Evolutionary conservation across 1,284 basidiomycete species (phyloP).

Genomic region (Xerocomus amazonicus): DNA sequence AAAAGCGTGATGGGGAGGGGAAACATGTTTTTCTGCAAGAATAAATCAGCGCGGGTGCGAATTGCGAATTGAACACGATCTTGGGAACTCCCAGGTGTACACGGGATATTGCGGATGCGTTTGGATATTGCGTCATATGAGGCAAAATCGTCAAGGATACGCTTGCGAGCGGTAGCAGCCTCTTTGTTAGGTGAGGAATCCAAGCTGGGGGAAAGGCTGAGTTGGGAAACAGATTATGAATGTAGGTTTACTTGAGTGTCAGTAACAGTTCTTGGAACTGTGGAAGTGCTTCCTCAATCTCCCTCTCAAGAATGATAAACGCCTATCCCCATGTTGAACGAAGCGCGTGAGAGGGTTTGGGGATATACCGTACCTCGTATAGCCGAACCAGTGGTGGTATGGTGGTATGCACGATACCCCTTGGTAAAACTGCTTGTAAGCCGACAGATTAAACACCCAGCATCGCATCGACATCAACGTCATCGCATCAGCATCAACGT

Average conservation of each 20-base stretch:
- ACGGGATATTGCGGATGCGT: slow-evolving; percentile 73
- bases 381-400: slow-evolving; percentile 67
- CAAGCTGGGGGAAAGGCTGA: slow-evolving; percentile 37
- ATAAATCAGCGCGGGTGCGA: slow-evolving; percentile 70
- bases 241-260: slow-evolving; percentile 45
- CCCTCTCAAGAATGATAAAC: slow-evolving; percentile 75
- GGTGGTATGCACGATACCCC: slow-evolving; percentile 58
- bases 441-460: too few species aligned
- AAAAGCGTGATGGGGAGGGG: slow-evolving; percentile 41
- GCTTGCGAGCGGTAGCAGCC: slow-evolving; percentile 70
- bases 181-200: slow-evolving; percentile 63
- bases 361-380: slow-evolving; percentile 53
- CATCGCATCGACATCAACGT: too few species aligned
- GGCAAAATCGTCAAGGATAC: slow-evolving; percentile 77
- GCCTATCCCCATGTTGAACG: slow-evolving; percentile 38
- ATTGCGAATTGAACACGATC: slow-evolving; percentile 84
- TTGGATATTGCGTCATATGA: slow-evolving; percentile 89
- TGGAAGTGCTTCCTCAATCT: slow-evolving; percentile 64
- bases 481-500: too few species aligned
- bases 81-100: slow-evolving; percentile 66
- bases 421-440: slow-evolving; percentile 77
- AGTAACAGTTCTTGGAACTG: slow-evolving; percentile 68
- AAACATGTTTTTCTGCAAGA: slow-evolving; percentile 88
- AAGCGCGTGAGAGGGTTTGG: neutral
- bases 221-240: neutral